phyloP scores from a whole-genome alignment of 768 basidiomycete species.

The Cubamyces lactineus region DNA sequence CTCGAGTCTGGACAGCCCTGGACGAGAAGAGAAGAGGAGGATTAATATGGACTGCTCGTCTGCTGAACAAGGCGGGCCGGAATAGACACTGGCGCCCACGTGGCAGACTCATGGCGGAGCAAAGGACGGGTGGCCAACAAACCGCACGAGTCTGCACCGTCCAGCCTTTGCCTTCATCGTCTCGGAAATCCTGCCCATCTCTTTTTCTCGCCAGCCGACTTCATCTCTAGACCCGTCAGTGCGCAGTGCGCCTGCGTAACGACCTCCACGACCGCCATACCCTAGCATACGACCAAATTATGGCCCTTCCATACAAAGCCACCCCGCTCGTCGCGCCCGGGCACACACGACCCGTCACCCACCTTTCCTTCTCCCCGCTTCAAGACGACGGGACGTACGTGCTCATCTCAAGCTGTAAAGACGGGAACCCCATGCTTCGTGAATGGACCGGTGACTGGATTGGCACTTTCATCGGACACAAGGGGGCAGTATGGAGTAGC shows the following conservation, averaged over 20 bases:
- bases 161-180: conserved; percentile 9
- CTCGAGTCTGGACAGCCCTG: not conserved
- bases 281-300: conserved; percentile 26
- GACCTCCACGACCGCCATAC: conserved; percentile 25
- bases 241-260: conserved; percentile 38
- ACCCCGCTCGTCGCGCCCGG: conserved; percentile 84
- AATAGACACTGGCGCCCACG: conserved; percentile 5
- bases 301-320: conserved; percentile 48
- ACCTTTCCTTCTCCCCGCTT: conserved; percentile 89
- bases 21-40: not conserved
- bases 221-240: conserved; percentile 31
- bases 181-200: conserved; percentile 6
- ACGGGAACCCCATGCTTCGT: conserved; percentile 96
- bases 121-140: conserved; percentile 1
- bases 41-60: not conserved
- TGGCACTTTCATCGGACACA: conserved; percentile 87
- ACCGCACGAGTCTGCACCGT: not conserved
- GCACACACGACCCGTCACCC: conserved; percentile 87
- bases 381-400: conserved; percentile 86
- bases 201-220: conserved; percentile 23
- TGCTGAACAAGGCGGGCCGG: conserved; percentile 4
- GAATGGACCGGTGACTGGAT: conserved; percentile 99
- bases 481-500: conserved; percentile 96
- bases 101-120: conserved; percentile 21
- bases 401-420: conserved; percentile 96